These are phyloP conservation scores for Candida nitratophila DNA, from an alignment of 805 yeast genomes.

Conservation along the genomic window DNA sequence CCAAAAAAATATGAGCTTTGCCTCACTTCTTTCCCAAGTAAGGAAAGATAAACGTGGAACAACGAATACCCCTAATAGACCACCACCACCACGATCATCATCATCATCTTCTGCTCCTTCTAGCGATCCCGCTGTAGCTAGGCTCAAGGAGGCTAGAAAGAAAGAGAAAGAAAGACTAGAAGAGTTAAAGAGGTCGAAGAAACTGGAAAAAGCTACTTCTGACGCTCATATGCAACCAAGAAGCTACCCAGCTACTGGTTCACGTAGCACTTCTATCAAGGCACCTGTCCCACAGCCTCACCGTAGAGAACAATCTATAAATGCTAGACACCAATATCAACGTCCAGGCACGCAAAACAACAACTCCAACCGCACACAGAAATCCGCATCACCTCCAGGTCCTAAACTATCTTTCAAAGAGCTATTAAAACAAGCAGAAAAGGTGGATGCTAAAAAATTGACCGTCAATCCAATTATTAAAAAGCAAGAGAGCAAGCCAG, in stretches of 20 bases:
- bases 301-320: no score
- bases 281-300: no score
- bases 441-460: constrained; percentile 44
- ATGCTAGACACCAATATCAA: no score
- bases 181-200: constrained; percentile 1
- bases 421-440: constrained; percentile 61
- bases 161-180: constrained; percentile 35
- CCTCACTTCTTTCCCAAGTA: constrained; percentile 20
- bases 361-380: background rate
- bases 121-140: constrained; percentile 64
- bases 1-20: constrained; percentile 12
- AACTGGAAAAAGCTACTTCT: constrained; percentile 6
- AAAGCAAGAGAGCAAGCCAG: background rate
- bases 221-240: background rate
- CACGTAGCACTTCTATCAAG: background rate
- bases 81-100: background rate
- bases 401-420: constrained; percentile 56
- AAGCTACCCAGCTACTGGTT: background rate
- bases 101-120: constrained; percentile 12
- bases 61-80: background rate
- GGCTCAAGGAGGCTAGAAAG: constrained; percentile 60
- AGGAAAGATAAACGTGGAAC: background rate
- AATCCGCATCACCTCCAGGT: constrained; percentile 12
- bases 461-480: constrained; percentile 20
- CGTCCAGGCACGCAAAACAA: background rate